Conservation (phyloP, 1,139 yeast species). For the Pichia sp. region DNA sequence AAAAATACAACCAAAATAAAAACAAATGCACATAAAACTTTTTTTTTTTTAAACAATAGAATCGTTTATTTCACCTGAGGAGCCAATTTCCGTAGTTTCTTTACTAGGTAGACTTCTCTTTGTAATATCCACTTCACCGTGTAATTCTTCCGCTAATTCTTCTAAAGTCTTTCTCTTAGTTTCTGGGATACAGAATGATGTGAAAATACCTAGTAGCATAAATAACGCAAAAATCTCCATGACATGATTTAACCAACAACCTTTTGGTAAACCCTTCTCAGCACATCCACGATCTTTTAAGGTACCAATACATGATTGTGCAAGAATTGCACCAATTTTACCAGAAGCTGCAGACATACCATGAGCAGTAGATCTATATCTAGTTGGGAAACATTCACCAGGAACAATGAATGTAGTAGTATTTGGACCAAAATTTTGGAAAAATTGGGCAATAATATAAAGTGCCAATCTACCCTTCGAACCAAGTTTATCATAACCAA, state of each 20-base stretch:
- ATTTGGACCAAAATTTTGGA: constrained; percentile 92
- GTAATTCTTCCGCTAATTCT: constrained; percentile 69
- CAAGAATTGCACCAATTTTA: constrained; percentile 94
- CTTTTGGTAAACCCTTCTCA: constrained; percentile 37
- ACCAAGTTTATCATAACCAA: constrained; percentile 62
- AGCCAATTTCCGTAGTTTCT: constrained; percentile 3
- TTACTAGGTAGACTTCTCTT: constrained; percentile 9
- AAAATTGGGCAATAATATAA: constrained; percentile 73
- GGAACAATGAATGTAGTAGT: constrained; percentile 93
- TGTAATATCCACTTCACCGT: constrained; percentile 58
- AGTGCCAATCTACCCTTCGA: constrained; percentile 65
- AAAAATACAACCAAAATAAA: too few species aligned
- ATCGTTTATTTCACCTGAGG: constrained; percentile 8
- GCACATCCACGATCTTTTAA: constrained; percentile 74
- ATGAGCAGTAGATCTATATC: constrained; percentile 97
- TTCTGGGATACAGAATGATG: constrained; percentile 72
- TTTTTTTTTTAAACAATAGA: constrained; percentile 6
- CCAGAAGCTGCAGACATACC: constrained; percentile 97
- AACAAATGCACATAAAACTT: not conserved
- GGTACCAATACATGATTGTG: constrained; percentile 87
- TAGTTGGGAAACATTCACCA: constrained; percentile 95
- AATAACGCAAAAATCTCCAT: constrained; percentile 89
- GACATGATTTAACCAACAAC: constrained; percentile 85
- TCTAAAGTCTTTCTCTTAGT: constrained; percentile 86
- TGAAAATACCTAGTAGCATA: constrained; percentile 71